Conservation (phyloP, 192 early-diverging fungal genomes). For the Backusella morwellensis region DNA sequence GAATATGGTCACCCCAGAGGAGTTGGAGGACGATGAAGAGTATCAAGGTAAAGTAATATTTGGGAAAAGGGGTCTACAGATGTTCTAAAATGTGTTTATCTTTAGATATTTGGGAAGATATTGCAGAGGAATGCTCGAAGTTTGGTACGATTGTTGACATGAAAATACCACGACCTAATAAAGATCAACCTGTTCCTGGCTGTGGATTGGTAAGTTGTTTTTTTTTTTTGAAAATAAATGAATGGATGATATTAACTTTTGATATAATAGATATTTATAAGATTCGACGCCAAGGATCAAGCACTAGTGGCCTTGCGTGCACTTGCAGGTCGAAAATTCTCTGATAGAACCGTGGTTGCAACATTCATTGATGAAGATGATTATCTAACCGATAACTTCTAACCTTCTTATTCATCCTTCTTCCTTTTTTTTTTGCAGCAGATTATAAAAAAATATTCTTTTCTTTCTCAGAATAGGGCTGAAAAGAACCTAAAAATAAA, state of each 20-base stretch:
- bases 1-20: slow-evolving; percentile 89
- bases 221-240: too few relatives aligned
- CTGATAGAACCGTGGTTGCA: slow-evolving; percentile 87
- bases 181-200: slow-evolving; percentile 58
- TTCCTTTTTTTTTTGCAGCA: neutral
- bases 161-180: slow-evolving; percentile 77
- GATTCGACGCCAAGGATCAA: slow-evolving; percentile 58
- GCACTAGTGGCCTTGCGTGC: slow-evolving; percentile 70
- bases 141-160: slow-evolving; percentile 76
- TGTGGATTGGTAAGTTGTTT: slow-evolving; percentile 72
- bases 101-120: slow-evolving; percentile 85
- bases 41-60: slow-evolving; percentile 63
- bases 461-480: neutral
- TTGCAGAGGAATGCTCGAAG: slow-evolving; percentile 85
- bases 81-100: neutral
- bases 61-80: neutral
- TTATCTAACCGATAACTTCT: slow-evolving; percentile 66
- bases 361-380: slow-evolving; percentile 76
- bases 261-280: slow-evolving; percentile 74
- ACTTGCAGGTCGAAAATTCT: slow-evolving; percentile 91
- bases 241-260: neutral
- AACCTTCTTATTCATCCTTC: neutral
- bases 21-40: slow-evolving; percentile 83
- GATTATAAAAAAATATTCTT: neutral
- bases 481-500: neutral